phyloP scores from a whole-genome alignment of 352 stramenopile species.

The Phytophthora tubulina region DNA sequence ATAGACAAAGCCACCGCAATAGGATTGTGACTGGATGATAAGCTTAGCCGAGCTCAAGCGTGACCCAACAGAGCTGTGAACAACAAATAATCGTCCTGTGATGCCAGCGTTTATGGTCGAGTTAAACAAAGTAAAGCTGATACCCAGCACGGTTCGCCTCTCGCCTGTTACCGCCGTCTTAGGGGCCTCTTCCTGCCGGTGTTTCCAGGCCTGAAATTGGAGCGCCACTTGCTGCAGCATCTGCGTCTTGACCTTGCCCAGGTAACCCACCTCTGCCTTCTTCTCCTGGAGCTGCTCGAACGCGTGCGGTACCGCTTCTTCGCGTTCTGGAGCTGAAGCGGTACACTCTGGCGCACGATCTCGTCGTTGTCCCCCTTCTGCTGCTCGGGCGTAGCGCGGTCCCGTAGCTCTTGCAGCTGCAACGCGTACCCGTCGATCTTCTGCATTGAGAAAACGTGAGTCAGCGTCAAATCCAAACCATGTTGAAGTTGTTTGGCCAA shows the following conservation, averaged over 20 bases:
- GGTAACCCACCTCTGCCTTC: conserved; percentile 61
- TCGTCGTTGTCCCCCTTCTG: conserved; percentile 2
- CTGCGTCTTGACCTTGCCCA: conserved; percentile 70
- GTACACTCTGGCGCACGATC: conserved; percentile 15
- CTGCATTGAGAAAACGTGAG: conserved; percentile 40
- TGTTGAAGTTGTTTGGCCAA: conserved; percentile 33
- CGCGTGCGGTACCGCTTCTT: conserved; percentile 65
- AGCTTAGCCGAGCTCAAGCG: too few species aligned
- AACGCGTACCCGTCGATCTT: conserved; percentile 57
- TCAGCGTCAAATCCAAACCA: conserved; percentile 9
- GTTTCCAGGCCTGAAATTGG: conserved; percentile 63
- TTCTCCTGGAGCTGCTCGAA: conserved; percentile 66
- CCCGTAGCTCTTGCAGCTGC: conserved; percentile 48
- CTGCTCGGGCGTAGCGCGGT: conserved; percentile 10
- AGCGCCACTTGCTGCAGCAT: conserved; percentile 67
- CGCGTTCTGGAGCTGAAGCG: conserved; percentile 63
- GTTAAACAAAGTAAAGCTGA: too few species aligned
- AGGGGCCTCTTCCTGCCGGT: conserved; percentile 19
- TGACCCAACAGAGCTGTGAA: too few species aligned
- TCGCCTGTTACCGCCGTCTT: background rate
- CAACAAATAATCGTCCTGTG: too few species aligned
- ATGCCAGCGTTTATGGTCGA: too few species aligned
- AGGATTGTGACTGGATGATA: too few species aligned
- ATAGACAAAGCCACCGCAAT: too few species aligned
- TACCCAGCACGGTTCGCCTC: conserved; percentile 1